Evolutionary conservation across 305 asterid genomes (phyloP), one percentile per base, ranked within the genome.

Genomic region (Euphrasia arctica): DNA sequence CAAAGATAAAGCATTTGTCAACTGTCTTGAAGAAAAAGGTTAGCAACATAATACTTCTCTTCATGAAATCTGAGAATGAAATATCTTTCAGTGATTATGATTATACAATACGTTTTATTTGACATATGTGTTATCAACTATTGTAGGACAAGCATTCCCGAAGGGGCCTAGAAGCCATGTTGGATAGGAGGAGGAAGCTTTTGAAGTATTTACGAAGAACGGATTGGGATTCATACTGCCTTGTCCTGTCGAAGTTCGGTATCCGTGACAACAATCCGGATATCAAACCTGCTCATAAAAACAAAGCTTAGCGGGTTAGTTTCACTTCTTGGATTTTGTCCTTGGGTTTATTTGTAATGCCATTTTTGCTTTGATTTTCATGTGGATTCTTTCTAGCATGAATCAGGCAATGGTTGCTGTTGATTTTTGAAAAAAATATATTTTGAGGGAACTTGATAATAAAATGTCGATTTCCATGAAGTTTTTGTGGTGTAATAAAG

Each of bases 131-230:
- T 42, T 11, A n/a, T n/a, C 18, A 25, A 56, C 11, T 70, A 47
- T 39, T 78, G 41, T 49, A 89, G 96, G 96, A 89, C 73, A 89
- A 89, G 80, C 96, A 89, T 85, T 89, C 96, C 51, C 79, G 79
- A 25, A 81, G 73, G 75, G 95, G 96, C 39, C 87, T 84, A 55
- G 78, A 64, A 71, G 84, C 73, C 48, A 86, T 89, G 96, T 88
- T 86, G n/a, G 83, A 82, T 72, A 75, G 76, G 75, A 86, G 96
- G 83, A 86, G 81, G 79, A 84, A 80, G 72, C 76, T 86, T 66
- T 48, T 86, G 71, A 89, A 84, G 68, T 86, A 89, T 74, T 78
- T 89, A 27, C 77, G 95, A 58, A 69, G 87, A 66, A 89, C 95
- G 8, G 95, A 89, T 54, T 89, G 88, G 87, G 96, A 84, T 58